Conservation (phyloP, 768 basidiomycete genomes). For the Pholiota molesta region DNA sequence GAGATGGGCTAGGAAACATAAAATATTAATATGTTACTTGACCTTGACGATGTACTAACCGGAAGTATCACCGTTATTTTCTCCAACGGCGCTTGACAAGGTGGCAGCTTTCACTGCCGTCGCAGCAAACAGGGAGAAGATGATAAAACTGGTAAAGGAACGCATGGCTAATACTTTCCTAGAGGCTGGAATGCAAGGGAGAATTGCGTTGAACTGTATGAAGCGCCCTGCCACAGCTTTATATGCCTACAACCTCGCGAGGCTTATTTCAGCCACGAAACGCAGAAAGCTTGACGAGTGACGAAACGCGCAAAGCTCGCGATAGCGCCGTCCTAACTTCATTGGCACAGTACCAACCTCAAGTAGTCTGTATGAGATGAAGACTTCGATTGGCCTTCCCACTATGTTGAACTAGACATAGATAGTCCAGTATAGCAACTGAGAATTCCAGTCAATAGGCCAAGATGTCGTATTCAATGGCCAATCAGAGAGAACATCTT, state of each 20-base stretch:
- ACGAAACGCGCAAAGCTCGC: no score
- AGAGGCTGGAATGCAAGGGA: background rate
- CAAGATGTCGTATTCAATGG: no score
- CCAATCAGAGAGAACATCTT: no score
- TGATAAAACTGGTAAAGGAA: background rate
- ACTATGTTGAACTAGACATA: no score
- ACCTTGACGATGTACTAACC: conserved; percentile 35
- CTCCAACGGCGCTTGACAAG: conserved; percentile 25
- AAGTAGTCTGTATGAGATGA: no score
- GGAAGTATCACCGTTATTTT: conserved; percentile 24
- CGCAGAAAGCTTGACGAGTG: no score
- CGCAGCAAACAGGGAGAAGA: background rate
- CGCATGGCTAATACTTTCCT: background rate
- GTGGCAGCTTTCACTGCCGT: conserved; percentile 15
- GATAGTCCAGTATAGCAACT: no score
- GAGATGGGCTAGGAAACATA: conserved; percentile 18
- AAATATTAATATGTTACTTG: conserved; percentile 26
- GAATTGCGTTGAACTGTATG: background rate
- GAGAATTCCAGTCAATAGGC: no score
- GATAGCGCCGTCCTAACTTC: no score
- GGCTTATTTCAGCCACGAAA: background rate
- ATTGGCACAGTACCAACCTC: no score
- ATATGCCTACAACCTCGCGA: background rate
- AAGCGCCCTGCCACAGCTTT: background rate
- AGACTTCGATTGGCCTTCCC: no score